phyloP scores from a whole-genome alignment of 2,329 filamentous ascomycete species.

The Fusarium neocosmosporiellum region DNA sequence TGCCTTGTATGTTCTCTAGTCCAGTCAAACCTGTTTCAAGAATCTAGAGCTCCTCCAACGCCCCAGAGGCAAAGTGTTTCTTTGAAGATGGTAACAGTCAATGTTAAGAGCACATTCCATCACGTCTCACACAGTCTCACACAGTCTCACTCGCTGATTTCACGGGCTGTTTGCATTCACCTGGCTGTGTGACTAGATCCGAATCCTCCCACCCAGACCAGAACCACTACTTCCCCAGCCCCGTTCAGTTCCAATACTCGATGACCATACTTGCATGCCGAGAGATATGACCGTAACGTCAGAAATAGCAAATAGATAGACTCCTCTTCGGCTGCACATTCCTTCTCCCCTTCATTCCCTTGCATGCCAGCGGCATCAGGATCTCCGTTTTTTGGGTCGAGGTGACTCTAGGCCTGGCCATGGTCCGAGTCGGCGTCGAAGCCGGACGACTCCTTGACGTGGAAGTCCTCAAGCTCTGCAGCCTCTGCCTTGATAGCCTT shows the following conservation, averaged over 20 bases:
- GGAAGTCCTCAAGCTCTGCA: constrained; percentile 18
- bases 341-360: neutral
- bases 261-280: constrained; percentile 10
- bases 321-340: neutral
- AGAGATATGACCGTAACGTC: constrained; percentile 12
- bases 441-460: constrained; percentile 27
- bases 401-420: neutral
- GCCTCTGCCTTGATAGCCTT: constrained; percentile 34
- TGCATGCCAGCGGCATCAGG: neutral
- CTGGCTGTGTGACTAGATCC: constrained; percentile 2
- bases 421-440: neutral
- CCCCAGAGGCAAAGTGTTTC: neutral
- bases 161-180: neutral
- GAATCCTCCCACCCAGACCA: neutral
- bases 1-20: neutral
- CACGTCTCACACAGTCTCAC: neutral
- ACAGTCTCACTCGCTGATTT: neutral
- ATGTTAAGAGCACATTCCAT: neutral
- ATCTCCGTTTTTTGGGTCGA: neutral
- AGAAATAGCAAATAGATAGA: neutral
- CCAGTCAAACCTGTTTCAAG: neutral
- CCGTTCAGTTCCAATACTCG: constrained; percentile 14
- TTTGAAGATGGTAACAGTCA: neutral
- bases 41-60: neutral
- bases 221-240: neutral